These are phyloP conservation scores for Monosporascus ibericus DNA, from an alignment of 2,329 filamentous ascomycete genomes.

Conservation along the genomic window DNA sequence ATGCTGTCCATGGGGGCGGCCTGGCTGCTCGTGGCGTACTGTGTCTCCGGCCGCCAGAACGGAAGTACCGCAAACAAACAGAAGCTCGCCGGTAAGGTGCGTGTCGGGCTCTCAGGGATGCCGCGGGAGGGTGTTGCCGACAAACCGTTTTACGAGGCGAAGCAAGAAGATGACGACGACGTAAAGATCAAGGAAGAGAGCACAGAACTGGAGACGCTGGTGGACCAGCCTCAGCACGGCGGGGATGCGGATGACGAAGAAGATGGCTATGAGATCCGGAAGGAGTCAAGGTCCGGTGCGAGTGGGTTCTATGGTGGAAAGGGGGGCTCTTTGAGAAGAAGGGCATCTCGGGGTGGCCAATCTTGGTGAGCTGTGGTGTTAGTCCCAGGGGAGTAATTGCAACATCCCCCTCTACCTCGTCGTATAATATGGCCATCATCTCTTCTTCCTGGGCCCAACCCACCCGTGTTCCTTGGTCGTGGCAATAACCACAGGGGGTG, in stretches of 20 bases:
- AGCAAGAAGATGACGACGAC: conserved; percentile 11
- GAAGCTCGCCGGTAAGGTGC: not conserved
- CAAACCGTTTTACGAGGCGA: not conserved
- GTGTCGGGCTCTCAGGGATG: not conserved
- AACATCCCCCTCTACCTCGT: too few species aligned
- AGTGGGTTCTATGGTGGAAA: conserved; percentile 13
- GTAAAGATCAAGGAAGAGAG: conserved; percentile 17
- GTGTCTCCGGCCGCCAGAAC: conserved; percentile 24
- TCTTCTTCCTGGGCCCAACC: too few species aligned
- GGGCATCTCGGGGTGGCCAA: conserved; percentile 12
- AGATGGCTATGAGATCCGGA: conserved; percentile 16
- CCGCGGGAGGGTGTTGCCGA: not conserved
- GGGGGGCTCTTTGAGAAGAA: conserved; percentile 12
- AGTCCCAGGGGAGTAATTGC: too few species aligned
- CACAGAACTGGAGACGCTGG: conserved; percentile 11
- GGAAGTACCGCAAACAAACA: not conserved
- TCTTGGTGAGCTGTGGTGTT: conserved; percentile 3
- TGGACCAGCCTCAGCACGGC: conserved; percentile 4
- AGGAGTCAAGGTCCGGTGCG: conserved; percentile 11
- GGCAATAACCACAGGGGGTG: too few species aligned
- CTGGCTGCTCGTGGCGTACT: conserved; percentile 49
- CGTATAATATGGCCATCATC: too few species aligned
- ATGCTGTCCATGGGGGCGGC: conserved; percentile 59
- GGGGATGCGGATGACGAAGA: conserved; percentile 23
- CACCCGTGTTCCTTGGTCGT: too few species aligned